phyloP scores from a whole-genome alignment of 495 filamentous ascomycete species.

The Hyaloscypha bicolor region DNA sequence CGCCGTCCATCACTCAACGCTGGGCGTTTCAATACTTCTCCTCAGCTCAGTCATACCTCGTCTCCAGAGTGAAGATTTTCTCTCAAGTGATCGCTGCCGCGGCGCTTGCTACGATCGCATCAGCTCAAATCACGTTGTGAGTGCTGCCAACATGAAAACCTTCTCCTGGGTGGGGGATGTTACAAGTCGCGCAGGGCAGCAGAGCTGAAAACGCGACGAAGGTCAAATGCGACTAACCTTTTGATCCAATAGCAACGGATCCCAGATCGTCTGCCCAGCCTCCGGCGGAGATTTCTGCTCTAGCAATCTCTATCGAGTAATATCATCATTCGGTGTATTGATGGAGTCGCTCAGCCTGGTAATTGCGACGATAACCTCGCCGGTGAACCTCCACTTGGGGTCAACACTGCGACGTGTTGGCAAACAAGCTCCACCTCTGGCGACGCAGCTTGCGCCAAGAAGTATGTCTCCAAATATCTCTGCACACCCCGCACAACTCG shows the following conservation, averaged over 20 bases:
- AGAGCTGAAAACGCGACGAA: too few species aligned
- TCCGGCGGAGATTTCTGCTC: slow-evolving; percentile 30
- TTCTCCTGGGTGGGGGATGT: too few species aligned
- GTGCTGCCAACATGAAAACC: neutral
- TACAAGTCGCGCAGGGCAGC: too few species aligned
- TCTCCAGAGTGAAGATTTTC: slow-evolving; percentile 33
- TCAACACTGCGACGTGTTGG: slow-evolving; percentile 27
- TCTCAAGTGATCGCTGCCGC: slow-evolving; percentile 29
- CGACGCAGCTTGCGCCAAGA: slow-evolving; percentile 33
- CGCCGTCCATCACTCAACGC: too few species aligned
- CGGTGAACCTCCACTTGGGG: slow-evolving; percentile 27
- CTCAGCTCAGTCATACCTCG: too few species aligned
- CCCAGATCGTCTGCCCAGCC: slow-evolving; percentile 27
- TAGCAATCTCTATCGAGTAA: slow-evolving; percentile 17
- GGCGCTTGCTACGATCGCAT: slow-evolving; percentile 31
- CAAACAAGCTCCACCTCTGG: slow-evolving; percentile 19
- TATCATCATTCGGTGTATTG: slow-evolving; percentile 35
- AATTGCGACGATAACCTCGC: slow-evolving; percentile 36
- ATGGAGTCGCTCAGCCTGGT: slow-evolving; percentile 31
- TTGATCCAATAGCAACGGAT: slow-evolving; percentile 12
- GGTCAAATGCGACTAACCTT: too few species aligned
- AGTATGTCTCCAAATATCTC: slow-evolving; percentile 16
- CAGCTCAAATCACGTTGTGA: slow-evolving; percentile 19
- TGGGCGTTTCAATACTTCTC: too few species aligned
- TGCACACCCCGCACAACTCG: neutral